Percentiles rank a stretch among this genome's conserved stretches.
These are phyloP conservation scores for Citrus maxima DNA, from an alignment of 345 rosid genomes.

Conservation along the genomic window DNA sequence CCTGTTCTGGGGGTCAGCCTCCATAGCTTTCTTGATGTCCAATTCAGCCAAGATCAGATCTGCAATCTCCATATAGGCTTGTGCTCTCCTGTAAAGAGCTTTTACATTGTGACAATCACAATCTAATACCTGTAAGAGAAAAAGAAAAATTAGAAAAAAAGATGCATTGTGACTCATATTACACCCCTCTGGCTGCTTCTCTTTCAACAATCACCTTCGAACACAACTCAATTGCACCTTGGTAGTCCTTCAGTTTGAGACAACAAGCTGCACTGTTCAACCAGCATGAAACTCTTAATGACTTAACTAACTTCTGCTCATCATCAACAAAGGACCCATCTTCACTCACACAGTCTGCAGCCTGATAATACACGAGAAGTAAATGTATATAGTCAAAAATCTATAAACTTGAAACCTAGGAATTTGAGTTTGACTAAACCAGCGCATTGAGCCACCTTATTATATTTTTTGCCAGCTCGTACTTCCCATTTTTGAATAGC, in stretches of 20 bases:
- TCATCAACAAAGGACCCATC: constrained; percentile 41
- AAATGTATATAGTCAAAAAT: neutral
- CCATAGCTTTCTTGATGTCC: constrained; percentile 57
- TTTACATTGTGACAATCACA: constrained; percentile 46
- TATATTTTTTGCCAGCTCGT: constrained; percentile 51
- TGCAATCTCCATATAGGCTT: constrained; percentile 42
- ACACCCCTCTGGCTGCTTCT: neutral
- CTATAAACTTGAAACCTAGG: neutral
- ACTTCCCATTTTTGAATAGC: constrained; percentile 51
- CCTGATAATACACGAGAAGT: constrained; percentile 29
- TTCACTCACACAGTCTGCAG: constrained; percentile 44
- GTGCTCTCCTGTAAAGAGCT: constrained; percentile 65
- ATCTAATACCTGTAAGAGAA: constrained; percentile 41
- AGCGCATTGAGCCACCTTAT: constrained; percentile 36
- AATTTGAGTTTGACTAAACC: constrained; percentile 2
- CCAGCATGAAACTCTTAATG: constrained; percentile 52
- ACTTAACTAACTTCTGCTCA: constrained; percentile 39
- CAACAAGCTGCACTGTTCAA: constrained; percentile 61
- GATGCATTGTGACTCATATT: neutral
- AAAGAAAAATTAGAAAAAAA: constrained; percentile 7
- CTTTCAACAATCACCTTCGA: constrained; percentile 37
- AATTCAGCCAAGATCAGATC: constrained; percentile 47
- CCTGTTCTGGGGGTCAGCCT: constrained; percentile 54
- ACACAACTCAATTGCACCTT: constrained; percentile 43
- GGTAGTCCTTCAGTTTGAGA: constrained; percentile 47